Evolutionary conservation across 2,329 filamentous ascomycete genomes (phyloP).

Genomic region (Colletotrichum magnum): DNA sequence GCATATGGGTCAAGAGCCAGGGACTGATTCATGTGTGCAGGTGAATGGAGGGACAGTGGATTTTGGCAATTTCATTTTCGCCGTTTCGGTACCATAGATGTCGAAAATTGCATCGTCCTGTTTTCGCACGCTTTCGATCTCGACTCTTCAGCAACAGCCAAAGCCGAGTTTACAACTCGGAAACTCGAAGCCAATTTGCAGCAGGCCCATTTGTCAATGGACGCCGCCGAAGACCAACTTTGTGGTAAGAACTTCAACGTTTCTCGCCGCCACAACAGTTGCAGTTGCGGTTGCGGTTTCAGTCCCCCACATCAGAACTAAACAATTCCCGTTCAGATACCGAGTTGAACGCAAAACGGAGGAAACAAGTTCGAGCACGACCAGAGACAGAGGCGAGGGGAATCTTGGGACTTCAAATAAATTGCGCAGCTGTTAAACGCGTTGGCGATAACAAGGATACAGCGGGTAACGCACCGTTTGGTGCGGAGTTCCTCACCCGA

Average conservation of each 20-base stretch:
- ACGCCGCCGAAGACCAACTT: no score
- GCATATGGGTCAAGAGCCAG: neutral
- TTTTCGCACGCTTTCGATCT: no score
- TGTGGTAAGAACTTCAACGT: no score
- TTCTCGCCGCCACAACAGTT: no score
- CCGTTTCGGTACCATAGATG: conserved; percentile 73
- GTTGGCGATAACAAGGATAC: neutral
- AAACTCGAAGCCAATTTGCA: no score
- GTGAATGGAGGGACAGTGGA: conserved; percentile 77
- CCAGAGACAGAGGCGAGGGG: neutral
- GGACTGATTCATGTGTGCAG: conserved; percentile 44
- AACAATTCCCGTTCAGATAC: no score
- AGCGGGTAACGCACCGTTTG: conserved; percentile 8
- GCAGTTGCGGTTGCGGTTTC: no score
- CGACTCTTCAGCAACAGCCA: no score
- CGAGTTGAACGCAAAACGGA: neutral
- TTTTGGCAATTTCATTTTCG: conserved; percentile 67
- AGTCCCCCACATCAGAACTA: no score
- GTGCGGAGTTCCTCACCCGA: neutral
- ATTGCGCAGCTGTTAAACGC: neutral
- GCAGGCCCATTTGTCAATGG: no score
- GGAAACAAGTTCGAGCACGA: neutral
- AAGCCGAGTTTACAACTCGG: no score
- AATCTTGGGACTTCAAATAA: neutral
- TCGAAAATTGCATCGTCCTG: neutral